A percentile compares a stretch with the other conserved stretches of the same genome.
Conservation (phyloP, 2,329 filamentous ascomycete genomes). For the Arachnopeziza araneosa region DNA sequence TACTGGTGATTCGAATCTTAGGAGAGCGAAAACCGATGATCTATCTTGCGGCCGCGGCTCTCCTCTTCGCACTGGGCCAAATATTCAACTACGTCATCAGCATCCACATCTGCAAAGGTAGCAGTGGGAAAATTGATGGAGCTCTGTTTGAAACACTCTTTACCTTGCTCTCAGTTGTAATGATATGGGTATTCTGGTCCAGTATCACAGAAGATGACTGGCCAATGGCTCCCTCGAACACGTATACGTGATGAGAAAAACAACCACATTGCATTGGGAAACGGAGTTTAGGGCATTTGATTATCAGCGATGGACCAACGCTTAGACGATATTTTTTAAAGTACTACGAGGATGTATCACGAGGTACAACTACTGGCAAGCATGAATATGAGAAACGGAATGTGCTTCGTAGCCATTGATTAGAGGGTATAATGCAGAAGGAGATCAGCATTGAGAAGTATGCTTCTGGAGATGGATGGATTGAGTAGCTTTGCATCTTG, state of each 20-base stretch:
- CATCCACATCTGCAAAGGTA: constrained; percentile 80
- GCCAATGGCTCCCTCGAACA: constrained; percentile 51
- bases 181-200: constrained; percentile 94
- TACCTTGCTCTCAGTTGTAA: constrained; percentile 75
- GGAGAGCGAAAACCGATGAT: constrained; percentile 91
- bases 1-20: constrained; percentile 79
- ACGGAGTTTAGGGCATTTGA: constrained; percentile 25
- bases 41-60: constrained; percentile 66
- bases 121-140: constrained; percentile 82
- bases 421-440: constrained; percentile 6
- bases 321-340: constrained; percentile 27
- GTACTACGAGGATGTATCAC: constrained; percentile 14
- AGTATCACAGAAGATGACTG: constrained; percentile 99
- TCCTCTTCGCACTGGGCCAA: constrained; percentile 88
- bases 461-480: constrained; percentile 4
- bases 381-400: constrained; percentile 9
- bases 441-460: background rate
- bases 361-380: constrained; percentile 12
- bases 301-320: constrained; percentile 19
- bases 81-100: constrained; percentile 96
- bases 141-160: constrained; percentile 91
- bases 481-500: constrained; percentile 8
- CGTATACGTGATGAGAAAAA: constrained; percentile 25
- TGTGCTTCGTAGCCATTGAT: constrained; percentile 3
- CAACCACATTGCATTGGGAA: constrained; percentile 12